Evolutionary conservation across 352 stramenopile species (phyloP).

Genomic region (Blastocystis sp.): DNA sequence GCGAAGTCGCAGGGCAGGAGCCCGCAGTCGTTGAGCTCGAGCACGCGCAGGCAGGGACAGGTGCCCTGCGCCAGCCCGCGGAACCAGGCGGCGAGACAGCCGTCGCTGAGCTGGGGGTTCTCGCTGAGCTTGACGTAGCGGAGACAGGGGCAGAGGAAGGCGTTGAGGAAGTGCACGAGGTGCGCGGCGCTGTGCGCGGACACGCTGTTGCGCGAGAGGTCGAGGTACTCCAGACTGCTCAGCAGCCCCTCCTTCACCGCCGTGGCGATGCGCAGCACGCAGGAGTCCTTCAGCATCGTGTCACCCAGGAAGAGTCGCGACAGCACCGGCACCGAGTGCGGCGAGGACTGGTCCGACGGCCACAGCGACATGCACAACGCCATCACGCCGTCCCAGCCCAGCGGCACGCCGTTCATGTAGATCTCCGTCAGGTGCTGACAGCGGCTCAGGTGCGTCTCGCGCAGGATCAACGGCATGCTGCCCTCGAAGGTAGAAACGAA

Average conservation of each 20-base stretch:
- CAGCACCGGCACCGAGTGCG: background rate
- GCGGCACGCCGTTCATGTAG: background rate
- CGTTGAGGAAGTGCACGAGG: background rate
- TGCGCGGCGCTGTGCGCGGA: background rate
- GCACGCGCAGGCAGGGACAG: background rate
- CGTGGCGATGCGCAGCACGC: background rate
- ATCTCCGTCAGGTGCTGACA: background rate
- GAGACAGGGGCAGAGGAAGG: background rate
- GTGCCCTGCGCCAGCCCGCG: background rate
- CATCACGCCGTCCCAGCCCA: background rate
- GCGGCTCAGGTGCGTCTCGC: background rate
- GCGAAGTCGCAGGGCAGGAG: background rate
- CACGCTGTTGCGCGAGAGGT: background rate
- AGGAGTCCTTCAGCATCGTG: background rate
- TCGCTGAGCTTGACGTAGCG: background rate
- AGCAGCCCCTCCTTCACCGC: background rate
- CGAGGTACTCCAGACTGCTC: background rate
- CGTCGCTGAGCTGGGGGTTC: background rate
- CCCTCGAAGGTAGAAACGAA: background rate
- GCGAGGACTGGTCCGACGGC: background rate
- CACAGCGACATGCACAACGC: background rate
- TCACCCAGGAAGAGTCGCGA: background rate
- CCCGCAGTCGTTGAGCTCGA: constrained; percentile 21
- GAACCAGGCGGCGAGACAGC: background rate
- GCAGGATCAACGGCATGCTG: background rate